phyloP scores from a whole-genome alignment of 1,284 basidiomycete species.

The Apiotrichum brassicae region DNA sequence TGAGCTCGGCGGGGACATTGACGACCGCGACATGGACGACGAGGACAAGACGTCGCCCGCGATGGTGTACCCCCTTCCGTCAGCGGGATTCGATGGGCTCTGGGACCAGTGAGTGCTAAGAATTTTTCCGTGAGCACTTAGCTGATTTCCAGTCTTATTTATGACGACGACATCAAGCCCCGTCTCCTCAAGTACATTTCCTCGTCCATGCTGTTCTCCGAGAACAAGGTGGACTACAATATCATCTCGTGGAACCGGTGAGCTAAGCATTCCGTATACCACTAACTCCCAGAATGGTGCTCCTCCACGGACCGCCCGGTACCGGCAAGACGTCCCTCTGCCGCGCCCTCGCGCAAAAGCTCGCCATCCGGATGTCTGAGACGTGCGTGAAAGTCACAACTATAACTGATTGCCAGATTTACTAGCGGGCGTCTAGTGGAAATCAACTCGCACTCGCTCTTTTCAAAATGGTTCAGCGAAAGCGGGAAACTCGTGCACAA shows the following conservation, averaged over 20 bases:
- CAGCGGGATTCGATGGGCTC: conserved; percentile 72
- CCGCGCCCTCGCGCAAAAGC: conserved; percentile 89
- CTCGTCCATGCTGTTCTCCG: conserved; percentile 83
- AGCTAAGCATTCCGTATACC: conserved; percentile 6
- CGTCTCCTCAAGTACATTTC: conserved; percentile 88
- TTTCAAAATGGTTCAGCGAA: conserved; percentile 97
- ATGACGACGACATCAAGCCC: conserved; percentile 80
- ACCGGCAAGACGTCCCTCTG: conserved; percentile 97
- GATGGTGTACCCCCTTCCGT: conserved; percentile 77
- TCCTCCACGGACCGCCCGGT: conserved; percentile 94
- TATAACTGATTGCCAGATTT: conserved; percentile 65
- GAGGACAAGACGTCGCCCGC: conserved; percentile 77
- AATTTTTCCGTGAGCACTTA: too few relatives aligned
- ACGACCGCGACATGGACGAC: conserved; percentile 51
- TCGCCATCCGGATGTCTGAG: conserved; percentile 80
- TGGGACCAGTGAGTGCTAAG: conserved; percentile 56
- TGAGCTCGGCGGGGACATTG: background rate
- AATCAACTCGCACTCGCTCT: conserved; percentile 94
- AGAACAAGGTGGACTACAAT: conserved; percentile 82
- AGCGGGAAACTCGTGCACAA: conserved; percentile 96
- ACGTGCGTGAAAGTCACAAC: too few relatives aligned
- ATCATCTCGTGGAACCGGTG: conserved; percentile 88
- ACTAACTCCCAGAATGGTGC: conserved; percentile 55
- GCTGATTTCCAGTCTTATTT: conserved; percentile 64
- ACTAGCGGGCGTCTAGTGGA: conserved; percentile 80